Conservation (phyloP, 331 rosid species). For the Telfairia occidentalis region DNA sequence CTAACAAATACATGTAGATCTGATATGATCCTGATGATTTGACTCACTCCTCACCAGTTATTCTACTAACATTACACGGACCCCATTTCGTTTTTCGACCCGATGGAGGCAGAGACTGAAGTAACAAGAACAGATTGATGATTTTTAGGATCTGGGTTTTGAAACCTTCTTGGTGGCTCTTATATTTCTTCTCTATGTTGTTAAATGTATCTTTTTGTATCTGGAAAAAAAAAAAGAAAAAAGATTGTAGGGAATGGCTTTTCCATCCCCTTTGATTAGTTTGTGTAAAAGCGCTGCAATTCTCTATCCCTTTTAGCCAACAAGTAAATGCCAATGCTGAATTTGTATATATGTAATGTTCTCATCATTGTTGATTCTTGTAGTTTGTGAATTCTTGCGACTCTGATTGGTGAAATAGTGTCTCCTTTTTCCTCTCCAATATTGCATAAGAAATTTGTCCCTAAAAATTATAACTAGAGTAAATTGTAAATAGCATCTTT, state of each 20-base stretch:
- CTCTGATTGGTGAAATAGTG: slow-evolving; percentile 4
- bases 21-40: slow-evolving; percentile 58
- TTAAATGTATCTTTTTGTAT: slow-evolving; percentile 24
- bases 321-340: slow-evolving; percentile 39
- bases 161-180: slow-evolving; percentile 40
- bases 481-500: not conserved
- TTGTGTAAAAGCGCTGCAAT: slow-evolving; percentile 42
- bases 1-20: slow-evolving; percentile 80
- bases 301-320: slow-evolving; percentile 23
- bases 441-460: not conserved
- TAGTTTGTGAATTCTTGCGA: slow-evolving; percentile 33
- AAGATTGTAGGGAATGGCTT: slow-evolving; percentile 29
- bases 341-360: slow-evolving; percentile 49
- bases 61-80: slow-evolving; percentile 16
- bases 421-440: not conserved
- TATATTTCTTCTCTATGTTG: slow-evolving; percentile 27
- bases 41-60: slow-evolving; percentile 14
- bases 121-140: slow-evolving; percentile 12
- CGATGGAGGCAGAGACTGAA: slow-evolving; percentile 15
- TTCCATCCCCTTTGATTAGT: slow-evolving; percentile 23
- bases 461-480: not conserved
- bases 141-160: slow-evolving; percentile 10
- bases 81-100: slow-evolving; percentile 9
- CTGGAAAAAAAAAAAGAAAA: slow-evolving; percentile 14
- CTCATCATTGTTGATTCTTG: slow-evolving; percentile 36